Evolutionary conservation across 768 basidiomycete species (phyloP), one percentile per base, ranked within the genome.

Genomic region (Crucibulum laeve): DNA sequence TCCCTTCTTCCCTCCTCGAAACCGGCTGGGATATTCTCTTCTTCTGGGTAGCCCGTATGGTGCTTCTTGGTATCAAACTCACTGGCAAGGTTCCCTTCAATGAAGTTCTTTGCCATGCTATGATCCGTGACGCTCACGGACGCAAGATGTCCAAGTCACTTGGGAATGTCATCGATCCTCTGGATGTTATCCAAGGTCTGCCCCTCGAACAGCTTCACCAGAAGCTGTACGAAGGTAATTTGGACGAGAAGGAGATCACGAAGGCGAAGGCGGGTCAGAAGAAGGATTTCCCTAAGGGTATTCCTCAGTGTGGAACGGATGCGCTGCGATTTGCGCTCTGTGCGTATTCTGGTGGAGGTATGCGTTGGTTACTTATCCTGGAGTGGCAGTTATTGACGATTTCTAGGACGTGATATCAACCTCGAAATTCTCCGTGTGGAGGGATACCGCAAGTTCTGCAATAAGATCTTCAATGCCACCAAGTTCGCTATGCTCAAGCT

Each of bases 21-120:
- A 99, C 96, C 0, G 96, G 96, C 36, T 98, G 96, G 95, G 96
- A 98, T 51, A 98, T 98, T 55, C 65, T 99, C n/a, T 94, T 94
- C 77, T 98, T 98, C 80, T 99, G 96, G 96, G 95, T 98, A 5
- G 94, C 96, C 13, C 87, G 96, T 33, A 99, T 98, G 95, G 95
- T 89, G 38, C 69, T 99, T 56, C 81, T 98, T 25, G 95, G 96
- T 33, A 68, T 91, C 54, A 77, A 86, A 44, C 80, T 97, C 36
- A 99, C 96, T 0, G 93, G 78, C 21, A 64, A 87, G 56, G 79
- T 99, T 72, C 96, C 96, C 1, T 99, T 98, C 77, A 74, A 80
- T 38, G 94, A 99, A 65, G 94, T 98, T 6, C 82, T 86, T 60
- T 98, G 94, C 66, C 96, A 98, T 58, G 94, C 95, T 17, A 96